phyloP scores from a whole-genome alignment of 1,284 basidiomycete species.

The Microbotryum scabiosae region DNA sequence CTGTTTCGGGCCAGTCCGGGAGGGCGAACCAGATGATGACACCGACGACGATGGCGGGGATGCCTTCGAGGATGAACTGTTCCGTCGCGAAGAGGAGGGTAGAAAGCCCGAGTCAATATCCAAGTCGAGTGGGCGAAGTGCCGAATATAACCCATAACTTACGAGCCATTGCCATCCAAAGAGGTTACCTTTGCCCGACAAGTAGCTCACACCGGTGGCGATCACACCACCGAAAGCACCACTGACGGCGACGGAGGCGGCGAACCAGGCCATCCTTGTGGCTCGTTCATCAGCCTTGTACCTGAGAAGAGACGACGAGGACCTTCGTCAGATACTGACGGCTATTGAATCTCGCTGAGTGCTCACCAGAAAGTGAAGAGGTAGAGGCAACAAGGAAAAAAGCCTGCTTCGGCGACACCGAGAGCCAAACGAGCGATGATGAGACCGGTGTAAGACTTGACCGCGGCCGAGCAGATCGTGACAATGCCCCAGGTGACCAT shows the following conservation, averaged over 20 bases:
- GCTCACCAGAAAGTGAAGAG: too few species aligned
- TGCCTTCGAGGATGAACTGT: conserved; percentile 48
- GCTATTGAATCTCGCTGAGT: too few species aligned
- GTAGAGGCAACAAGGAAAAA: conserved; percentile 3
- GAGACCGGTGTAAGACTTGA: conserved; percentile 18
- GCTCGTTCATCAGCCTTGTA: conserved; percentile 17
- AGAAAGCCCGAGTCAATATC: not conserved
- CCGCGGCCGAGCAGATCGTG: conserved; percentile 19
- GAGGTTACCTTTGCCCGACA: conserved; percentile 38
- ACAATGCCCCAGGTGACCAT: conserved; percentile 24
- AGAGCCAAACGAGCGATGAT: conserved; percentile 16
- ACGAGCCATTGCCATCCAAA: conserved; percentile 43
- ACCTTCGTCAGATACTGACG: not conserved
- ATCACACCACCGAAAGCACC: conserved; percentile 47
- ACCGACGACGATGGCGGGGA: conserved; percentile 43
- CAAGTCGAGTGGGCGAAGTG: not conserved
- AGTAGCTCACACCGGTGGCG: conserved; percentile 41
- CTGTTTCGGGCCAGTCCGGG: conserved; percentile 44
- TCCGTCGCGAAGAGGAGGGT: not conserved
- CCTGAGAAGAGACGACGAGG: conserved; percentile 13
- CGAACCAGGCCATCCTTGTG: conserved; percentile 20
- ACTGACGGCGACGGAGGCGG: conserved; percentile 39
- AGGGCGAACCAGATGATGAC: conserved; percentile 43
- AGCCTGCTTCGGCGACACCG: conserved; percentile 26
- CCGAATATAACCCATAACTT: not conserved